These are phyloP conservation scores for Pisolithus thermaeus DNA, from an alignment of 1,284 basidiomycete genomes.

Conservation along the genomic window DNA sequence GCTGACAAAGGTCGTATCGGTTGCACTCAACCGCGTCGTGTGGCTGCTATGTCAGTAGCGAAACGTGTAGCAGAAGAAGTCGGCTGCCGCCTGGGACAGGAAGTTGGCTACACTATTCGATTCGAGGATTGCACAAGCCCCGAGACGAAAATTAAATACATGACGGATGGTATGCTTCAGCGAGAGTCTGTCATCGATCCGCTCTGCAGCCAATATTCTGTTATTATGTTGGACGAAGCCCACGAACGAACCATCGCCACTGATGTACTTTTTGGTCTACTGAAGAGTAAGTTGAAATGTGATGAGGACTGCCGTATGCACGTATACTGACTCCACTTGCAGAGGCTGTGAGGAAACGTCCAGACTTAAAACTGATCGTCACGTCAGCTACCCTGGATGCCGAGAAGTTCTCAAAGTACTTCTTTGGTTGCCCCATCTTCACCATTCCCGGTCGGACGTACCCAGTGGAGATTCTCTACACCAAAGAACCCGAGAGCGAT, in stretches of 20 bases:
- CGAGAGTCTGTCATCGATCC: slow-evolving; percentile 96
- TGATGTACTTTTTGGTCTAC: slow-evolving; percentile 92
- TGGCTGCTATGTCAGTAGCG: slow-evolving; percentile 98
- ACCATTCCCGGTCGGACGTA: slow-evolving; percentile 99
- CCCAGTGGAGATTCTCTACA: slow-evolving; percentile 96
- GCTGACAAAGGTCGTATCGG: slow-evolving; percentile 88
- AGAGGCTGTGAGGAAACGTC: slow-evolving; percentile 92
- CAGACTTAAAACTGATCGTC: slow-evolving; percentile 96
- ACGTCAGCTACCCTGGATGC: slow-evolving; percentile 99
- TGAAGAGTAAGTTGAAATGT: slow-evolving; percentile 73
- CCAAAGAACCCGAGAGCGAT: slow-evolving; percentile 98
- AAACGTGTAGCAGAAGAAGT: slow-evolving; percentile 98
- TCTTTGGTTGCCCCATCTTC: slow-evolving; percentile 98
- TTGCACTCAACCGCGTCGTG: slow-evolving; percentile 97
- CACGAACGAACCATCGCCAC: slow-evolving; percentile 98
- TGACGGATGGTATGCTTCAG: slow-evolving; percentile 99
- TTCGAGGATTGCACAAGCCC: slow-evolving; percentile 99
- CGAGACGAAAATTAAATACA: slow-evolving; percentile 99
- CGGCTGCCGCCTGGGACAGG: slow-evolving; percentile 92
- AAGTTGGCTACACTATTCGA: slow-evolving; percentile 98
- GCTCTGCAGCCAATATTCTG: slow-evolving; percentile 86
- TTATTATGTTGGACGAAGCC: slow-evolving; percentile 98
- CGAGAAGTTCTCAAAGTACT: slow-evolving; percentile 98
- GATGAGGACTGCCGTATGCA: background rate
- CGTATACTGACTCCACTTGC: slow-evolving; percentile 20